Evolutionary conservation across 1,284 basidiomycete species (phyloP).

Genomic region (Leccinum pachyderme): DNA sequence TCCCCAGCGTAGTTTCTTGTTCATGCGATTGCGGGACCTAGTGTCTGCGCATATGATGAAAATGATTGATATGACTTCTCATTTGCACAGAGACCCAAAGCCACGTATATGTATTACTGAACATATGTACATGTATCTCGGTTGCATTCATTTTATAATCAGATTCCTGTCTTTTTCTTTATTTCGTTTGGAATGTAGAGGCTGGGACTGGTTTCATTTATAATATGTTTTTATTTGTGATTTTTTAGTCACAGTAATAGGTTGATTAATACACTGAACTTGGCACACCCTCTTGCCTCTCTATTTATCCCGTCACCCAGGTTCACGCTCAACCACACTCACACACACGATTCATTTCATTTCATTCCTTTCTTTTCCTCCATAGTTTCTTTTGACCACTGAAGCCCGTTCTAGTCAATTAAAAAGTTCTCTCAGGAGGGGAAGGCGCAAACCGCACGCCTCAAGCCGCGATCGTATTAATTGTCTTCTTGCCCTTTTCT

Average conservation of each 20-base stretch:
- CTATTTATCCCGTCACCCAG: not conserved
- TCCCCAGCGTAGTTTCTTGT: constrained; percentile 25
- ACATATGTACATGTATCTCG: constrained; percentile 31
- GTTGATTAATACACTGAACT: not conserved
- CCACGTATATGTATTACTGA: constrained; percentile 32
- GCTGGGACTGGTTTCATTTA: not conserved
- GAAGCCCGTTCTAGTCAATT: not conserved
- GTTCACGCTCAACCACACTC: not conserved
- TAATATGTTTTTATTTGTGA: not conserved
- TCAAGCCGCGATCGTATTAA: not conserved
- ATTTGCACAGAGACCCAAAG: constrained; percentile 15
- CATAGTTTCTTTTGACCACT: not conserved
- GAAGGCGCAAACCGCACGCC: not conserved
- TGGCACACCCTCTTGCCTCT: not conserved
- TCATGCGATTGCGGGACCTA: constrained; percentile 4
- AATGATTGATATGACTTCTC: constrained; percentile 20
- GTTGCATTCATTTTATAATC: constrained; percentile 21
- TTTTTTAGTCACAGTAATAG: not conserved
- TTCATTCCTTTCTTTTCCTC: not conserved
- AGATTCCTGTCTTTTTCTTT: not conserved
- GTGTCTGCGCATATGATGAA: constrained; percentile 20
- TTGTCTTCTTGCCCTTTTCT: not conserved
- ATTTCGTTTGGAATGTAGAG: not conserved
- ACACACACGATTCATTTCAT: not conserved
- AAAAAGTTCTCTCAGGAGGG: not conserved